phyloP scores from a whole-genome alignment of 495 filamentous ascomycete species.

The Hypomontagnella submonticulosa region DNA sequence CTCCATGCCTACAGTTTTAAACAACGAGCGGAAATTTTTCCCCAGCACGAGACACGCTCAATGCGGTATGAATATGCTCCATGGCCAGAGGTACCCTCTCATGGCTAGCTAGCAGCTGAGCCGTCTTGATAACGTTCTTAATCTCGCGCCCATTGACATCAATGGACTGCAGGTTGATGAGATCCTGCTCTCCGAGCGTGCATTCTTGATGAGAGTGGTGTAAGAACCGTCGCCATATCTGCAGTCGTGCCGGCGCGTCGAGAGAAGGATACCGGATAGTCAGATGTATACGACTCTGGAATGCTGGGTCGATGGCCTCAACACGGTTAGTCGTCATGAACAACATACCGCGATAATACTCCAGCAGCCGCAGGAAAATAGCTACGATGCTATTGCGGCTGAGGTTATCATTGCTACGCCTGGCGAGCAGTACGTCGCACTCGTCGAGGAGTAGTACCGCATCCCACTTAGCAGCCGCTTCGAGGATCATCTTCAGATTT shows the following conservation, averaged over 20 bases:
- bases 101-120: constrained; percentile 49
- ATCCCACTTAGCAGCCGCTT: constrained; percentile 61
- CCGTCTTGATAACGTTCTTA: constrained; percentile 67
- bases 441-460: constrained; percentile 70
- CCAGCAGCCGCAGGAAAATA: constrained; percentile 64
- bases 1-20: background rate
- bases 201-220: constrained; percentile 23
- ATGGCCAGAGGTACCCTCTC: constrained; percentile 27
- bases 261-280: constrained; percentile 60
- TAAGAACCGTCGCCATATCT: constrained; percentile 52
- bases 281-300: constrained; percentile 65
- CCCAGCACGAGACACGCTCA: constrained; percentile 34
- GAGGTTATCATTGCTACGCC: constrained; percentile 60
- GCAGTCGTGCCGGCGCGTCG: constrained; percentile 47
- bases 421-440: constrained; percentile 72
- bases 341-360: constrained; percentile 67
- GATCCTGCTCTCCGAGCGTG: constrained; percentile 41
- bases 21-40: background rate
- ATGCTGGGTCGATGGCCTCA: constrained; percentile 63
- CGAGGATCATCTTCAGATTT: constrained; percentile 61
- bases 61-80: constrained; percentile 31
- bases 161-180: constrained; percentile 50
- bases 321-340: constrained; percentile 68
- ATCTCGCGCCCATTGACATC: constrained; percentile 59
- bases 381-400: constrained; percentile 65